Conservation (phyloP, 2,329 filamentous ascomycete species). For the Aphanocladium album region DNA sequence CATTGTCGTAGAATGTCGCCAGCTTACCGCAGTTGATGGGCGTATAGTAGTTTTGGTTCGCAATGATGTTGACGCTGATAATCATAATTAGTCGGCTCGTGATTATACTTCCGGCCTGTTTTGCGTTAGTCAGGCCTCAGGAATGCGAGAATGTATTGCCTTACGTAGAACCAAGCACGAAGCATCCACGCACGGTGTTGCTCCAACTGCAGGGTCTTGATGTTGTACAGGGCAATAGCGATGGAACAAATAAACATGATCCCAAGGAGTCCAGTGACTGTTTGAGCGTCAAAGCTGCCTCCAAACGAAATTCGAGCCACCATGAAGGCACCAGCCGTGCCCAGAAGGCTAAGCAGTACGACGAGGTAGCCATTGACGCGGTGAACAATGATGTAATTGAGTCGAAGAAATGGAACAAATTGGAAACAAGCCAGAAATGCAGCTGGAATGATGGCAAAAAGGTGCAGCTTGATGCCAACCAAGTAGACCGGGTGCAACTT, state of each 20-base stretch:
- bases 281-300: constrained; percentile 44
- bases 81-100: constrained; percentile 45
- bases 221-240: constrained; percentile 45
- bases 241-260: constrained; percentile 39
- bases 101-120: constrained; percentile 42
- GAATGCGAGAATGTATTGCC: neutral
- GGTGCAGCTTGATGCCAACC: constrained; percentile 40
- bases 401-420: constrained; percentile 41
- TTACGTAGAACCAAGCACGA: constrained; percentile 44
- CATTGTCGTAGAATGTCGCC: constrained; percentile 28
- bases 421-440: constrained; percentile 38
- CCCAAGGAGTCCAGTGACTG: constrained; percentile 34
- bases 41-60: constrained; percentile 23
- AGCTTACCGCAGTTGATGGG: constrained; percentile 43
- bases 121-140: neutral
- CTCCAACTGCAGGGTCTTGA: constrained; percentile 55
- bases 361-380: constrained; percentile 54
- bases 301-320: constrained; percentile 46
- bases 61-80: constrained; percentile 32
- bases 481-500: constrained; percentile 21
- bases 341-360: constrained; percentile 39
- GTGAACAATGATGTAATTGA: constrained; percentile 47
- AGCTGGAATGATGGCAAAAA: constrained; percentile 38
- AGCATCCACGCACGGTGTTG: constrained; percentile 60
- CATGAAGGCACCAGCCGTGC: constrained; percentile 46